Evolutionary conservation across 768 basidiomycete species (phyloP), one percentile per base, ranked within the genome.

Genomic region (Leucocoprinus birnbaumii): DNA sequence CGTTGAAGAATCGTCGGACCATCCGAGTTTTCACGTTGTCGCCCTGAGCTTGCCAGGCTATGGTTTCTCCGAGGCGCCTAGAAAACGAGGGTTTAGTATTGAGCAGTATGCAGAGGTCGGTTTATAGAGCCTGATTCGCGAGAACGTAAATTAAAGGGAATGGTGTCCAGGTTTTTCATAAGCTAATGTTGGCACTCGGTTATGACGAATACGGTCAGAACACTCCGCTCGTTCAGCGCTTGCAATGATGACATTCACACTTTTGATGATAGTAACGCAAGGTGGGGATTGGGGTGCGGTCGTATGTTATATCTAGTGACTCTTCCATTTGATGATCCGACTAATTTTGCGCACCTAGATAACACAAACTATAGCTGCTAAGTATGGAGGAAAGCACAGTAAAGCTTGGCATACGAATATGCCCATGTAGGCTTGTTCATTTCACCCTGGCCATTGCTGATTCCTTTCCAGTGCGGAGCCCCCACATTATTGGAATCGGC

Each of bases 21-120:
- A 78, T 37, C 83, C 82, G 1, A 76, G 73, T 26, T 85, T 86
- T 61, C 85, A 87, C 55, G 82, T 87, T 19, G 83, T 88, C 1
- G 80, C 79, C 0, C 58, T 78, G 9, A 80, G 83, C 59, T 59
- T 87, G 2, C 85, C 86, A 11, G 83, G 82, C 0, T 87, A 66
- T 66, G 86, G 83, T 0, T 86, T 86, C 63, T 85, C 85, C 0
- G 72, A 80, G 11, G 79, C 74, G 1, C 76, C 80, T 3, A 73
- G 61, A 37, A 81, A 78, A 60, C 71, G 71, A 59, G 83, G 80
- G 2, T 85, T 85, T 52, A 59, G 55, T 2, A 27, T 66, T 1
- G 34, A 62, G 1, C 80, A 85, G 53, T 82, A 77, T 47, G 83
- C 83, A 1, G 81, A 86, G 68, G 84, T 79, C 42, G 9, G 58